These are phyloP conservation scores for Euryodendron excelsum DNA, from an alignment of 148 eudicot species.

Conservation along the genomic window DNA sequence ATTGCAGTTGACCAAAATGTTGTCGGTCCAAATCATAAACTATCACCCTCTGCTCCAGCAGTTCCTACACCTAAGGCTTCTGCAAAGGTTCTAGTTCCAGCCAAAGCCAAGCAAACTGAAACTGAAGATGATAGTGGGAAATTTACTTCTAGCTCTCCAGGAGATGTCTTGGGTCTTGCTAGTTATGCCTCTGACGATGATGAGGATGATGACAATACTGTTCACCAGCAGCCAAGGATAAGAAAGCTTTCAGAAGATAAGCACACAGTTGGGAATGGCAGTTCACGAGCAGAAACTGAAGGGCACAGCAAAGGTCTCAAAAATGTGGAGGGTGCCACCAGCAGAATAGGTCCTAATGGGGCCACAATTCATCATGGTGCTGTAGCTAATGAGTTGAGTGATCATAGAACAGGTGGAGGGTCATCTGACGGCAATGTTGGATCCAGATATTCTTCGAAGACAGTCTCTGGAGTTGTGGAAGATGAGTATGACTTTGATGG, in stretches of 20 bases:
- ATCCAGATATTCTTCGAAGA: slow-evolving; percentile 25
- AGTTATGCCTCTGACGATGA: slow-evolving; percentile 90
- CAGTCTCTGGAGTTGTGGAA: slow-evolving; percentile 17
- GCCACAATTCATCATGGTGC: slow-evolving; percentile 16
- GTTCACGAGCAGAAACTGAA: slow-evolving; percentile 29
- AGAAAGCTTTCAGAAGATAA: slow-evolving; percentile 25
- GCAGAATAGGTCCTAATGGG: slow-evolving; percentile 27
- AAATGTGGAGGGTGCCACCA: slow-evolving; percentile 25
- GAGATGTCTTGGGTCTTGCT: slow-evolving; percentile 80
- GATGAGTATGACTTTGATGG: slow-evolving; percentile 24
- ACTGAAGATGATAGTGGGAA: slow-evolving; percentile 55
- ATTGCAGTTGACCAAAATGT: slow-evolving; percentile 34
- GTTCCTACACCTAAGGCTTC: slow-evolving; percentile 54
- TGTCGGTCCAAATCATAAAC: slow-evolving; percentile 27
- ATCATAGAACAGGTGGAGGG: slow-evolving; percentile 22
- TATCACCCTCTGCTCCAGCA: slow-evolving; percentile 38
- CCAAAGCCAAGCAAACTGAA: slow-evolving; percentile 42
- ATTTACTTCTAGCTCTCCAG: slow-evolving; percentile 61
- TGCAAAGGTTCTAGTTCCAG: slow-evolving; percentile 62
- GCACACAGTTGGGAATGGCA: slow-evolving; percentile 43
- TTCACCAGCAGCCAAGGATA: slow-evolving; percentile 22
- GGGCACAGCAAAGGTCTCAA: slow-evolving; percentile 20
- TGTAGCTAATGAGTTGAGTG: slow-evolving; percentile 20
- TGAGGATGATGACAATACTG: slow-evolving; percentile 36
- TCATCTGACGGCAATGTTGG: slow-evolving; percentile 20